These are phyloP conservation scores for Ceratobasidium sp. DNA, from an alignment of 1,284 basidiomycete genomes.

Conservation along the genomic window DNA sequence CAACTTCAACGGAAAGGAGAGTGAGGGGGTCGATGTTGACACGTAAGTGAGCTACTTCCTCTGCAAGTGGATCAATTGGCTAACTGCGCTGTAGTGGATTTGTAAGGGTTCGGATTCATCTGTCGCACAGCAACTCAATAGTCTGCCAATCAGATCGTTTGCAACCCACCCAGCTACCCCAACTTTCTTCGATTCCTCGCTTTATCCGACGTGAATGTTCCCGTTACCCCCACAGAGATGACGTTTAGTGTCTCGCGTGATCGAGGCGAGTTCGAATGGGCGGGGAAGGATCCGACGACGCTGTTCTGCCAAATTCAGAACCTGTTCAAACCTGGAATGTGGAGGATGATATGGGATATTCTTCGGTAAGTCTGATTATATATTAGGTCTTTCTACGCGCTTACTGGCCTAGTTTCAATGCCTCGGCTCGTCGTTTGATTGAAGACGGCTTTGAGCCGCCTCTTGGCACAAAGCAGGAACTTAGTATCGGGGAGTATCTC, in stretches of 20 bases:
- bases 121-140: neutral
- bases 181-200: conserved; percentile 79
- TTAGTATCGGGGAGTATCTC: conserved; percentile 75
- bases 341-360: conserved; percentile 79
- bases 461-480: conserved; percentile 47
- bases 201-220: conserved; percentile 55
- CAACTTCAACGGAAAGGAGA: conserved; percentile 46
- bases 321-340: conserved; percentile 70
- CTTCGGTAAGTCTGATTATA: conserved; percentile 45
- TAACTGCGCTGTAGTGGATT: conserved; percentile 54
- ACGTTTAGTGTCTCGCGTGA: conserved; percentile 79
- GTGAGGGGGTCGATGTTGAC: conserved; percentile 64
- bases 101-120: conserved; percentile 49
- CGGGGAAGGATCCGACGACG: conserved; percentile 64
- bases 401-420: conserved; percentile 65
- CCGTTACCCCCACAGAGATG: conserved; percentile 71
- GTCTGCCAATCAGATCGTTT: conserved; percentile 63
- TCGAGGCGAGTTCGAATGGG: conserved; percentile 74
- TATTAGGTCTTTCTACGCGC: neutral
- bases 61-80: conserved; percentile 10
- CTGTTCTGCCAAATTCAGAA: conserved; percentile 72
- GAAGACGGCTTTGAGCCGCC: conserved; percentile 39
- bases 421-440: conserved; percentile 61
- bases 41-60: conserved; percentile 58
- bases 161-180: conserved; percentile 80